Percentiles rank a stretch among this genome's conserved stretches.
Conservation (phyloP, 1,139 yeast species). For the Lipomyces yarrowii region DNA sequence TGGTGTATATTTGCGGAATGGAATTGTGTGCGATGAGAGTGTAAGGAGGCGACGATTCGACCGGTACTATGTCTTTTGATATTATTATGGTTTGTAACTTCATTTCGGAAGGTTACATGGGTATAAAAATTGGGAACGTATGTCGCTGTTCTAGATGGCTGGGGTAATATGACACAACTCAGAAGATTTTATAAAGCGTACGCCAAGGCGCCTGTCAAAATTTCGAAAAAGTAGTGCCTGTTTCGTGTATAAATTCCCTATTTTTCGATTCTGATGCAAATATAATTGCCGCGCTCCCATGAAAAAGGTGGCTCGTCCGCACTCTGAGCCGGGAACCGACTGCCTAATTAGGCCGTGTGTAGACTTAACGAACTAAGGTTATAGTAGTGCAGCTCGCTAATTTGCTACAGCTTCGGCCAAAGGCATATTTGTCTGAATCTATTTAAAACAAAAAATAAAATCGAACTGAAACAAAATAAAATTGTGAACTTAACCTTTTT, state of each 20-base stretch:
- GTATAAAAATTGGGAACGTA: not conserved
- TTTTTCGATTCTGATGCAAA: no score
- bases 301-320: no score
- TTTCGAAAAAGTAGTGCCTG: no score
- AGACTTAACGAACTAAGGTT: not conserved
- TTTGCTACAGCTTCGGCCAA: not conserved
- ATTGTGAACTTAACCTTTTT: no score
- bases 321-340: not conserved
- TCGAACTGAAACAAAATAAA: no score
- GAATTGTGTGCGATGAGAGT: slow-evolving; percentile 53
- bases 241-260: no score
- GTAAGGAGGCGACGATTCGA: not conserved
- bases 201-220: no score
- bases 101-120: not conserved
- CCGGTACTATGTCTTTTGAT: not conserved
- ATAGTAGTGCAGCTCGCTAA: not conserved
- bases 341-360: not conserved
- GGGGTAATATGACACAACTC: no score
- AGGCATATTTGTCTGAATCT: not conserved
- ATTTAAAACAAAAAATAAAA: no score
- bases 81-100: not conserved
- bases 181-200: no score
- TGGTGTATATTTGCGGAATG: slow-evolving; percentile 95
- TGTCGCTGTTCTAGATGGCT: no score
- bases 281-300: no score